Evolutionary conservation across 2,329 filamentous ascomycete species (phyloP).

Genomic region (Sporothrix inflata): DNA sequence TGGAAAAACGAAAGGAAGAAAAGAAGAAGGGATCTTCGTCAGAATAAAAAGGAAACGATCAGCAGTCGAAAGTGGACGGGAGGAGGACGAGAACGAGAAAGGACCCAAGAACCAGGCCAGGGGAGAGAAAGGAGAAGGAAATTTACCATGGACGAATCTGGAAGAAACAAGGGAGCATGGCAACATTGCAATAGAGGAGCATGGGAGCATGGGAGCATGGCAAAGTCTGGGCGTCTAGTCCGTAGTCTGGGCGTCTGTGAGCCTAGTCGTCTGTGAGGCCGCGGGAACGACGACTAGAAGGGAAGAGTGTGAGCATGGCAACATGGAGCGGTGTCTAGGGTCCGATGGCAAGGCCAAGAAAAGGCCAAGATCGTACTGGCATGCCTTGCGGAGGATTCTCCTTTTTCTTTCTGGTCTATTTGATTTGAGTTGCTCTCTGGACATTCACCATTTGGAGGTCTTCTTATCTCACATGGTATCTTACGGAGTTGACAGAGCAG

Average conservation of each 20-base stretch:
- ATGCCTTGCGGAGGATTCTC: background rate
- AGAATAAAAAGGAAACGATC: constrained; percentile 25
- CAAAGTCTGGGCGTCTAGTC: constrained; percentile 1
- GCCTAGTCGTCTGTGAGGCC: background rate
- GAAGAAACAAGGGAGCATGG: background rate
- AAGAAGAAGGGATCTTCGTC: constrained; percentile 11
- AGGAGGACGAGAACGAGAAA: background rate
- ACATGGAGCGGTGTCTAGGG: background rate
- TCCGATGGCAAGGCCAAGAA: no score
- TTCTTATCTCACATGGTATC: background rate
- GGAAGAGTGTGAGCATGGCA: background rate
- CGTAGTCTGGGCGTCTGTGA: background rate
- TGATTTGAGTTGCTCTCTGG: background rate
- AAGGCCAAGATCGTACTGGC: background rate
- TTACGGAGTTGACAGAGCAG: background rate
- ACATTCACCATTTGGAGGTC: background rate
- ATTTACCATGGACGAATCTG: background rate
- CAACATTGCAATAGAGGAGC: background rate
- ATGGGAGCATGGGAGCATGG: background rate
- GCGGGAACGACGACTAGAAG: background rate
- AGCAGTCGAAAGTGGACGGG: background rate
- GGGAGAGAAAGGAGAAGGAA: background rate
- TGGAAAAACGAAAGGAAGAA: background rate
- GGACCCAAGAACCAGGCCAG: background rate
- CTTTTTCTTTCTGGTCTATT: background rate